Conservation (phyloP, 2,329 filamentous ascomycete species). For the Thielaviopsis ethacetica region DNA sequence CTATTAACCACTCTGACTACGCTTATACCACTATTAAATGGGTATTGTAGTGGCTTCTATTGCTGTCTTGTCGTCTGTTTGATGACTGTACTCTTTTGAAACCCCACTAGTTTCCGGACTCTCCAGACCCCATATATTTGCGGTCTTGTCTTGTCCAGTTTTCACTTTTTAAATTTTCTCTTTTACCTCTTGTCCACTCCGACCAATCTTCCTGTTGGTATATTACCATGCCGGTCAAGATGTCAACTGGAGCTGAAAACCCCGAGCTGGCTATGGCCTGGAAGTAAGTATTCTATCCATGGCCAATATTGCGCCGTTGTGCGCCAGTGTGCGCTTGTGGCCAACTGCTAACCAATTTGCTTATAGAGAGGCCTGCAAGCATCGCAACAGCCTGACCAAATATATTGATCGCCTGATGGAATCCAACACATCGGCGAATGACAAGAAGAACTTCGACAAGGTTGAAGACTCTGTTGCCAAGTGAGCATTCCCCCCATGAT, state of each 20-base stretch:
- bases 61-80: neutral
- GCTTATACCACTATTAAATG: neutral
- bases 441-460: constrained; percentile 27
- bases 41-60: neutral
- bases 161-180: neutral
- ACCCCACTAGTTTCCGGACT: neutral
- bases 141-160: neutral
- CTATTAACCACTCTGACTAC: neutral
- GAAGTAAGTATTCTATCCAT: constrained; percentile 10
- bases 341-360: neutral
- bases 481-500: constrained; percentile 17
- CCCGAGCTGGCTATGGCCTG: constrained; percentile 11
- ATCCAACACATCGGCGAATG: constrained; percentile 20
- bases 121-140: neutral
- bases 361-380: constrained; percentile 26
- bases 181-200: neutral
- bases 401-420: constrained; percentile 27
- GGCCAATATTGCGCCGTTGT: neutral
- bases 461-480: constrained; percentile 27
- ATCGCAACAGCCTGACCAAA: constrained; percentile 26
- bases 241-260: constrained; percentile 10
- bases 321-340: neutral
- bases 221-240: neutral
- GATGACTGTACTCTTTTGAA: neutral
- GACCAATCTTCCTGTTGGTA: neutral